Evolutionary conservation across 2,329 filamentous ascomycete species (phyloP).

Genomic region (Epichloe sibirici): DNA sequence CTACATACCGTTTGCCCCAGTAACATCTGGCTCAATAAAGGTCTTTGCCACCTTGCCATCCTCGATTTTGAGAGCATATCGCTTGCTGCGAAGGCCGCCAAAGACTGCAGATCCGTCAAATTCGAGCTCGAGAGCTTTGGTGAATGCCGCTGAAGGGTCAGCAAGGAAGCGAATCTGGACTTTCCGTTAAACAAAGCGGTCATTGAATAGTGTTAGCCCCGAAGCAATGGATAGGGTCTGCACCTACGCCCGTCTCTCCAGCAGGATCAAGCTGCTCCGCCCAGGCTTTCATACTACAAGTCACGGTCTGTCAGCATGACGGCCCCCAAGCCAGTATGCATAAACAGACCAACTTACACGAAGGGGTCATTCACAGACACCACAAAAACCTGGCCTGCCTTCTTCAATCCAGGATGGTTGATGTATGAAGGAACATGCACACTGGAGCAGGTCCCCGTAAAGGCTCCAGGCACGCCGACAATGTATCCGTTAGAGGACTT

Average conservation of each 20-base stretch:
- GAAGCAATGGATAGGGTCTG: neutral
- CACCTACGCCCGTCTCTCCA: slow-evolving; percentile 61
- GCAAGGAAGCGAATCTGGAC: slow-evolving; percentile 75
- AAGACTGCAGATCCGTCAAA: slow-evolving; percentile 75
- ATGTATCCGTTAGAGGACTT: slow-evolving; percentile 62
- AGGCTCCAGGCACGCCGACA: slow-evolving; percentile 74
- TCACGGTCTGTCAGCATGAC: neutral
- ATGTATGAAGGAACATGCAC: slow-evolving; percentile 80
- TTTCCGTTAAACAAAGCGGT: neutral
- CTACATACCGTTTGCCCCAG: slow-evolving; percentile 57
- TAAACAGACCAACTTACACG: slow-evolving; percentile 49
- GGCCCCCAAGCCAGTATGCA: neutral
- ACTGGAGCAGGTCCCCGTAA: slow-evolving; percentile 46
- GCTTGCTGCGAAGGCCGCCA: slow-evolving; percentile 71
- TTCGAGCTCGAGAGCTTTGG: slow-evolving; percentile 66
- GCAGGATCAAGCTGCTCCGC: slow-evolving; percentile 62
- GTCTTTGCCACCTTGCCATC: slow-evolving; percentile 73
- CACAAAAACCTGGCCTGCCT: slow-evolving; percentile 76
- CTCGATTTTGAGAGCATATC: slow-evolving; percentile 74
- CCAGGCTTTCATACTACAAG: slow-evolving; percentile 80
- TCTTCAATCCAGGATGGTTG: slow-evolving; percentile 62
- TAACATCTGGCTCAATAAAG: slow-evolving; percentile 81
- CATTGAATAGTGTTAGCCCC: neutral
- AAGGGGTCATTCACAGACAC: slow-evolving; percentile 91
- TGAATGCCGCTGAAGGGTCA: slow-evolving; percentile 69